Conservation (phyloP, 352 stramenopile species). For the Halophytophthora polymorphica region DNA sequence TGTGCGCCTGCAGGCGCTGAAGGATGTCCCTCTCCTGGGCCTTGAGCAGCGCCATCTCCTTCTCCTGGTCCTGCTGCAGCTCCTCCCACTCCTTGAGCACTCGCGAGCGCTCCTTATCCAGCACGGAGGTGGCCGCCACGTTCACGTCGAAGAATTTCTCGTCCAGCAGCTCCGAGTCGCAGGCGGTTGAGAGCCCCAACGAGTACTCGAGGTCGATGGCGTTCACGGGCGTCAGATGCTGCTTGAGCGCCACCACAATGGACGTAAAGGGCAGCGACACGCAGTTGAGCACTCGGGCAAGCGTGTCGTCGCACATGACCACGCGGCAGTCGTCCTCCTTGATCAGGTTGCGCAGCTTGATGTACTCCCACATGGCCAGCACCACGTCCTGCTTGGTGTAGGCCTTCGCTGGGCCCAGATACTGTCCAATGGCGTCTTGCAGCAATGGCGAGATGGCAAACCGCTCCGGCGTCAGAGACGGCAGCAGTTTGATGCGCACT, state of each 20-base stretch:
- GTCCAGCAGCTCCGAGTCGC: conserved; percentile 32
- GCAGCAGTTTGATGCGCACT: conserved; percentile 67
- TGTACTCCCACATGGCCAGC: conserved; percentile 75
- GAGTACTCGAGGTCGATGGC: conserved; percentile 63
- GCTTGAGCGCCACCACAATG: conserved; percentile 61
- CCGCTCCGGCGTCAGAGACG: conserved; percentile 49
- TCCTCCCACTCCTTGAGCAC: conserved; percentile 57
- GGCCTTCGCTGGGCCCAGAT: conserved; percentile 37
- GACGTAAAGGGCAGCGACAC: conserved; percentile 69
- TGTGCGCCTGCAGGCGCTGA: conserved; percentile 42
- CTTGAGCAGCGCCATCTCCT: conserved; percentile 56
- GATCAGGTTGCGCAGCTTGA: conserved; percentile 71
- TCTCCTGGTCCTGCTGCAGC: conserved; percentile 61
- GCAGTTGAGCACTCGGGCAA: conserved; percentile 59
- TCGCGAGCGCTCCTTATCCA: conserved; percentile 33
- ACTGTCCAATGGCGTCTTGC: conserved; percentile 32
- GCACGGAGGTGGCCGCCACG: conserved; percentile 46
- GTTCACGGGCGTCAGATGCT: conserved; percentile 54
- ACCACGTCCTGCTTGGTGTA: conserved; percentile 73
- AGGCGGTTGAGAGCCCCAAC: conserved; percentile 33
- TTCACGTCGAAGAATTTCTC: conserved; percentile 63
- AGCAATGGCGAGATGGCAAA: conserved; percentile 58
- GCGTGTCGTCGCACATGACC: conserved; percentile 52
- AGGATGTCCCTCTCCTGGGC: conserved; percentile 55
- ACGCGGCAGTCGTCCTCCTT: conserved; percentile 81